Evolutionary conservation across 441 rosid species (phyloP), one percentile per base, ranked within the genome.

Genomic region (Daphne laureola): DNA sequence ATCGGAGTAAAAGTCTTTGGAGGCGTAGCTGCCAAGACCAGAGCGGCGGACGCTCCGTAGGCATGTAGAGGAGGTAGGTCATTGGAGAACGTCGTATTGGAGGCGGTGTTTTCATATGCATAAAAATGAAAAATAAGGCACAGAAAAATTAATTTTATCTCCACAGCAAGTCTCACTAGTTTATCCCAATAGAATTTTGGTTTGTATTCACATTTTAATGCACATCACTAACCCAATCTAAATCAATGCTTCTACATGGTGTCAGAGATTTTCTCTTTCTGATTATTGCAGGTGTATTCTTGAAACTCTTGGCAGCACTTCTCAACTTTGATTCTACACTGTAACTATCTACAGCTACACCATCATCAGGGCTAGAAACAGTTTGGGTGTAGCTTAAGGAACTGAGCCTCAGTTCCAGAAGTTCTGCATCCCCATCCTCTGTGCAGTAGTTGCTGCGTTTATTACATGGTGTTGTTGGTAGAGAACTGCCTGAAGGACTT

Each of bases 1-100:
- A 52, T 70, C 50, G 65, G 92, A 81, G 73, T 75, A 84, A 52
- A 60, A 67, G 59, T 78, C 88, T 38, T 47, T 27, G 3, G 77
- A 54, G 42, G 40, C 26, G 67, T 61, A 65, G 17, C 72, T 66
- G 8, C 71, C 70, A 11, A 72, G 12, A 25, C 70, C 61, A 9
- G 65, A 71, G 27, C 47, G 40, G n/a, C 78, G 81, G 0, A 64
- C 49, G 8, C 8, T 15, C 0, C 0, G 7, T 51, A 11, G 4
- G 15, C 70, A 36, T 26, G 5, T 21, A 40, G 21, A 0, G 64
- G 66, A 65, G 74, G 69, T 52, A 61, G 21, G 14, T 66, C 73
- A 52, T 59, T 54, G 3, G 80, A 55, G n/a, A 65, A 26, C 41
- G 21, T 55, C 26, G 38, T 38, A 4, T 67, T 25, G 0, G 62